Base-by-base conservation (phyloP, 176 grass and related monocot genomes). In the Thalia dealbata region DNA sequence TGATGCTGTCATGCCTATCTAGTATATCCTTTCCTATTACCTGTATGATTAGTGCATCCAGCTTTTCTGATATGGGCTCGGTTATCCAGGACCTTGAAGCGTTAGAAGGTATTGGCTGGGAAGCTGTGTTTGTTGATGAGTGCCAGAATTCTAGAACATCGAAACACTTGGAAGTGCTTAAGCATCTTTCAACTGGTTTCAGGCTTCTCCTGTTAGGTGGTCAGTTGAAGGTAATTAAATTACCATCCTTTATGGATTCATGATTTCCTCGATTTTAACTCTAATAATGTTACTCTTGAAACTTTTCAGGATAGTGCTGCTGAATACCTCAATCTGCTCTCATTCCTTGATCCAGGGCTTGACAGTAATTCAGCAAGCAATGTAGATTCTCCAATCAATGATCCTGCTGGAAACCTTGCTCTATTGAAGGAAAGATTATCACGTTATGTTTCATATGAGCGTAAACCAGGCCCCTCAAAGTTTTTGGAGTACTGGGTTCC, bases 401-500 rank as follows among this genome's bases (percentile, higher is more conserved):
- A 89, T 84, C 78, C 79, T 77, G 67, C 22, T 78, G 75, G 60
- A 65, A 83, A 66, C 24, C 78, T 96, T 79, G 74, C 76, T 1
- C 38, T 76, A 71, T 73, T 89, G 42, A 96, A 91, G 85, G 75
- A 77, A 65, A 96, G 81, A 79, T 80, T 96, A 14, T 62, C 24
- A 48, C 67, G 9, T 56, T 72, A 84, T 52, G 50, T 92, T 77
- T 87, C 85, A 52, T 86, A 82, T 84, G 89, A 90, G 58, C 78
- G 76, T 48, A 92, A 88, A 83, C 38, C 73, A 32, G 89, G 92
- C 25, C 82, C 89, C 61, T 88, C 81, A 73, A 97, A 90, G 71
- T 75, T 97, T 80, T 50, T 74, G 50, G 93, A 97, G 74, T 90
- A 97, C 46, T 97, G 93, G 89, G 85, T 97, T 74, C 93, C 93